Percentiles rank a stretch among this genome's conserved stretches.
Evolutionary conservation across 352 stramenopile genomes (phyloP).

Genomic region (Globisporangium viniferum): DNA sequence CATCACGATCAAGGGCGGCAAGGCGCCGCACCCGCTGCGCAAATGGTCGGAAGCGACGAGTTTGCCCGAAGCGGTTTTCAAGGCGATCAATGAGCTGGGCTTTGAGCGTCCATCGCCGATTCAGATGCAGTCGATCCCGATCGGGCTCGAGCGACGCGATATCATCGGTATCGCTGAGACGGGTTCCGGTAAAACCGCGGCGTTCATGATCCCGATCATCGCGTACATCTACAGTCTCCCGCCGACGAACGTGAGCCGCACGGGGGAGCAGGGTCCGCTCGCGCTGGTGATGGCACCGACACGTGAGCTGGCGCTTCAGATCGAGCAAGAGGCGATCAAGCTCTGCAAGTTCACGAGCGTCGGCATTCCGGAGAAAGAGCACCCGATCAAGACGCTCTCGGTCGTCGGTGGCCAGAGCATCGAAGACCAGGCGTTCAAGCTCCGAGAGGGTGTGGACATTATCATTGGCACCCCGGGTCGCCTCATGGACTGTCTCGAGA

Average conservation of each 20-base stretch:
- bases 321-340: conserved; percentile 95
- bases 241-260: conserved; percentile 72
- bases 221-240: conserved; percentile 94
- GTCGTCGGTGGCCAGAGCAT: conserved; percentile 95
- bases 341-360: conserved; percentile 88
- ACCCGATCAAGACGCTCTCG: conserved; percentile 77
- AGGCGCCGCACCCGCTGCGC: conserved; percentile 92
- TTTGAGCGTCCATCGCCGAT: conserved; percentile 98
- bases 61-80: conserved; percentile 74
- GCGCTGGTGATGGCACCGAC: conserved; percentile 98
- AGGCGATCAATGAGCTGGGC: conserved; percentile 89
- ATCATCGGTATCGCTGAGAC: conserved; percentile 99
- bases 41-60: conserved; percentile 82
- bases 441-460: conserved; percentile 96
- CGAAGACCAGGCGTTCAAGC: conserved; percentile 94
- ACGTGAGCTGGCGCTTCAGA: conserved; percentile 97
- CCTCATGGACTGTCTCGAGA: conserved; percentile 97
- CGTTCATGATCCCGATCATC: conserved; percentile 97
- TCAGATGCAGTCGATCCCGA: conserved; percentile 97
- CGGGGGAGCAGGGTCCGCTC: conserved; percentile 93
- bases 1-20: conserved; percentile 92
- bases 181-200: conserved; percentile 97
- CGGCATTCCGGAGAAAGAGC: conserved; percentile 47
- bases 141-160: conserved; percentile 95
- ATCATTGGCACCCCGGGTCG: conserved; percentile 98